Evolutionary conservation across 2,329 filamentous ascomycete genomes (phyloP).

Genomic region (Alternaria tenuissima): DNA sequence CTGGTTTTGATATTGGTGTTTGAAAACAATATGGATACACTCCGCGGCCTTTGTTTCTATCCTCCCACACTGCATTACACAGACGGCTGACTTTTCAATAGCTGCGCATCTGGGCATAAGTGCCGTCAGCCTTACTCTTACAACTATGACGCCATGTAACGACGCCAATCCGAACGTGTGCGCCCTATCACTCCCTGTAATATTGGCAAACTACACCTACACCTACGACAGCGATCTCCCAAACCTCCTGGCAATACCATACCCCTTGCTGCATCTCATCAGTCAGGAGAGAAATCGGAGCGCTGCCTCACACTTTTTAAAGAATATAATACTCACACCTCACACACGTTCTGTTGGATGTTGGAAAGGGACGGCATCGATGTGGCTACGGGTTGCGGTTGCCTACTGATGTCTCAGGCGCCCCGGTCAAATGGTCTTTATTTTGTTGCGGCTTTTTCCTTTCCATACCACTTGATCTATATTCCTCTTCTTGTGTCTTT

Average conservation of each 20-base stretch:
- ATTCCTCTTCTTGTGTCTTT: neutral
- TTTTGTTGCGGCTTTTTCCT: too few relatives aligned
- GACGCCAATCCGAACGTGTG: constrained; percentile 44
- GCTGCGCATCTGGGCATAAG: constrained; percentile 63
- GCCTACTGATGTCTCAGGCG: constrained; percentile 25
- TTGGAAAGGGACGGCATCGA: constrained; percentile 8
- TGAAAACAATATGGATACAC: neutral
- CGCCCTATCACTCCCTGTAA: constrained; percentile 28
- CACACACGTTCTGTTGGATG: constrained; percentile 31
- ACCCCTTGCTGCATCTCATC: constrained; percentile 35
- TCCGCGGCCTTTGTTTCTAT: neutral
- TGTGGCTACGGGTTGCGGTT: too few relatives aligned
- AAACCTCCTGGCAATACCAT: constrained; percentile 38
- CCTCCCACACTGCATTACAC: neutral
- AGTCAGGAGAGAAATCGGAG: constrained; percentile 30
- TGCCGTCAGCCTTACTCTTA: constrained; percentile 18
- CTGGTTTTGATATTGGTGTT: neutral
- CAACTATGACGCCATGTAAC: constrained; percentile 42
- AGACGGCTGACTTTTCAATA: constrained; percentile 42
- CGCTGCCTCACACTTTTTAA: constrained; percentile 22
- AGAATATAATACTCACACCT: constrained; percentile 44
- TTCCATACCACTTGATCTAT: too few relatives aligned
- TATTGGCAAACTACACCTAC: constrained; percentile 32
- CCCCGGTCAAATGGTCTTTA: too few relatives aligned
- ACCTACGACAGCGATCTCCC: constrained; percentile 32